Conservation (phyloP, 495 filamentous ascomycete species). For the Daldinia vernicosa region DNA sequence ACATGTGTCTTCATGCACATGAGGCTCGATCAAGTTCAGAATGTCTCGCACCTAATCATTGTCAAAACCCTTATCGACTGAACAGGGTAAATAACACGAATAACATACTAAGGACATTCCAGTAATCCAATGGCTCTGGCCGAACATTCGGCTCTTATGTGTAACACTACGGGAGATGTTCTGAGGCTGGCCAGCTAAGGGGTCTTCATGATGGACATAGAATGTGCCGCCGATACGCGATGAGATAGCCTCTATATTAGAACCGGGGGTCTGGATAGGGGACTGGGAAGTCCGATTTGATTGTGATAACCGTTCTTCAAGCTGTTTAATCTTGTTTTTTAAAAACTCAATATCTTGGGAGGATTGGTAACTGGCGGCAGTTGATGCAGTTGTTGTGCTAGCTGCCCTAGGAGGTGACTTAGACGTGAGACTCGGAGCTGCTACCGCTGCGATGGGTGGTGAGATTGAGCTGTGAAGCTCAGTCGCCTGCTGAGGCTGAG, state of each 20-base stretch:
- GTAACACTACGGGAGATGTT: constrained; percentile 52
- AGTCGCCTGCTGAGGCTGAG: constrained; percentile 17
- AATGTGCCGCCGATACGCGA: constrained; percentile 33
- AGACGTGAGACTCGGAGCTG: constrained; percentile 20
- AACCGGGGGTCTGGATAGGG: constrained; percentile 23
- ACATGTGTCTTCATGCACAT: constrained; percentile 47
- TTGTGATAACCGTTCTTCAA: constrained; percentile 58
- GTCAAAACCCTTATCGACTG: constrained; percentile 16
- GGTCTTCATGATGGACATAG: constrained; percentile 33
- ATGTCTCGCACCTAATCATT: constrained; percentile 52
- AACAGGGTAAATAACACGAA: background rate
- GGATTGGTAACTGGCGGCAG: constrained; percentile 45
- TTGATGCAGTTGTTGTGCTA: constrained; percentile 44
- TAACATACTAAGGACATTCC: constrained; percentile 52
- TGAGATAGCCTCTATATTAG: constrained; percentile 41
- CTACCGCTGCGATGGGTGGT: background rate
- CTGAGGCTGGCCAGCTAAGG: constrained; percentile 32
- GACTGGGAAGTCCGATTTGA: constrained; percentile 22
- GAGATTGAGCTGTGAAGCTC: constrained; percentile 9
- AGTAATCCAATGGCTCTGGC: constrained; percentile 66
- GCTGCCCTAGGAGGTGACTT: constrained; percentile 20
- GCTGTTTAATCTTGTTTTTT: constrained; percentile 51
- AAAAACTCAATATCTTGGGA: constrained; percentile 51
- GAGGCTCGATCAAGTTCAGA: constrained; percentile 50
- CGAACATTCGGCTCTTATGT: constrained; percentile 65